Conservation (phyloP, 2,329 filamentous ascomycete genomes). For the Penicillium sp. region DNA sequence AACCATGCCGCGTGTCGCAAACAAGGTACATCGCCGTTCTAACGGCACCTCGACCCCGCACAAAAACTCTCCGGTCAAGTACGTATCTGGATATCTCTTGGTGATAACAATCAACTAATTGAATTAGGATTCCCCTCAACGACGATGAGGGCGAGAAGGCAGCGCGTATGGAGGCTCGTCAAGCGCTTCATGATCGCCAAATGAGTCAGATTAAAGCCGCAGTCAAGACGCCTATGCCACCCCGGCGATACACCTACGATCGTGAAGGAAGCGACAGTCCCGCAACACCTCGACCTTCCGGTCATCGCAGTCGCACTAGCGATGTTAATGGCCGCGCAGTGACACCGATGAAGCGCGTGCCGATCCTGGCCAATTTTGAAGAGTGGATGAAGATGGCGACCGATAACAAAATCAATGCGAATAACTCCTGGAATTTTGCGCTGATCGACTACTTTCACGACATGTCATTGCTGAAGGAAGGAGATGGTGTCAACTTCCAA, state of each 20-base stretch:
- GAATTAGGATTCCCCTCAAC: conserved; percentile 80
- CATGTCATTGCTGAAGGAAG: conserved; percentile 95
- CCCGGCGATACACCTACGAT: conserved; percentile 40
- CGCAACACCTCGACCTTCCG: conserved; percentile 47
- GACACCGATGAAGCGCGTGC: conserved; percentile 93
- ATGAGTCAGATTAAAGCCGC: conserved; percentile 88
- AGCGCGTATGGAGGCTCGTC: conserved; percentile 78
- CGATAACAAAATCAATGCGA: conserved; percentile 97
- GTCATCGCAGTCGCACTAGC: conserved; percentile 36
- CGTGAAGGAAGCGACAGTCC: conserved; percentile 46
- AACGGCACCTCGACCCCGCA: conserved; percentile 52
- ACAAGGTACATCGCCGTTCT: conserved; percentile 46
- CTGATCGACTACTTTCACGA: conserved; percentile 99
- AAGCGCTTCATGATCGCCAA: conserved; percentile 83
- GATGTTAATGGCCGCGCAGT: conserved; percentile 68
- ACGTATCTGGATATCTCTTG: conserved; percentile 20
- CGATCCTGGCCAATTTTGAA: conserved; percentile 95
- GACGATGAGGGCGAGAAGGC: conserved; percentile 93
- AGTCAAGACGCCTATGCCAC: conserved; percentile 47
- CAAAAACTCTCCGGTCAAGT: conserved; percentile 53
- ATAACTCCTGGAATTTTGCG: conserved; percentile 99
- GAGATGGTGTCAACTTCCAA: conserved; percentile 96
- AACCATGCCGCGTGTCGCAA: conserved; percentile 58
- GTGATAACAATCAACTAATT: conserved; percentile 10
- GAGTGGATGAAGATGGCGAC: conserved; percentile 99